These are phyloP conservation scores for Erythrobasidium hasegawianum DNA, from an alignment of 1,284 basidiomycete genomes.

Conservation along the genomic window DNA sequence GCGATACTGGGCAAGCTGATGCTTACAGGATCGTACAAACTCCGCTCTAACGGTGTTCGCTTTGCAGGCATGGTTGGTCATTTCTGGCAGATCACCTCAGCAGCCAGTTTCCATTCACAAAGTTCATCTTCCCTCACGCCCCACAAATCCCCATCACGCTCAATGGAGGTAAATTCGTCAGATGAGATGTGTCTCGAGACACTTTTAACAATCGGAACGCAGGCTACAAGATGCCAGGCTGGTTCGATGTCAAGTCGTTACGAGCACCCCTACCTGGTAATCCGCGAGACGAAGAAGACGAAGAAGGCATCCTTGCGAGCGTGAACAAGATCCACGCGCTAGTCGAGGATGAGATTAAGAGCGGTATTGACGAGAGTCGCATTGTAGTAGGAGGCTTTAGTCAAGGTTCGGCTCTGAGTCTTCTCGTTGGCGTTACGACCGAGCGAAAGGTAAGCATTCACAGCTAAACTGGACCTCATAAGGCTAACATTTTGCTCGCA, in stretches of 20 bases:
- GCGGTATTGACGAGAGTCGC: conserved; percentile 60
- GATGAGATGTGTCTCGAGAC: too few relatives aligned
- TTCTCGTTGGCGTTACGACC: conserved; percentile 22
- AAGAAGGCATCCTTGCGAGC: conserved; percentile 62
- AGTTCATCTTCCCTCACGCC: conserved; percentile 46
- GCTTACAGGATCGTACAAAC: background rate
- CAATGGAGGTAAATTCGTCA: conserved; percentile 57
- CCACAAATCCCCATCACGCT: conserved; percentile 60
- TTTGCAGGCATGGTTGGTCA: conserved; percentile 21
- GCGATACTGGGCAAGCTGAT: conserved; percentile 39
- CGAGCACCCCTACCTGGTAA: conserved; percentile 4
- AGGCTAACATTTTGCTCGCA: too few relatives aligned
- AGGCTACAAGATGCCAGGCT: conserved; percentile 49
- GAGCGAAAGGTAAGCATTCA: conserved; percentile 16
- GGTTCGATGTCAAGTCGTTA: conserved; percentile 5
- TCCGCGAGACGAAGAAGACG: conserved; percentile 61
- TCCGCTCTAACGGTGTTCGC: background rate
- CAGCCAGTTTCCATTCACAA: conserved; percentile 38
- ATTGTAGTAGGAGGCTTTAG: conserved; percentile 77
- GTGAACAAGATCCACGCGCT: conserved; percentile 62
- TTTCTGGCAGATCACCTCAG: conserved; percentile 39
- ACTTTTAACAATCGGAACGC: too few relatives aligned
- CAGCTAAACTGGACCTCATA: too few relatives aligned
- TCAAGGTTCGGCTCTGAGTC: conserved; percentile 55
- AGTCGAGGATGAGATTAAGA: conserved; percentile 68